Base-by-base conservation (phyloP, 441 rosid species). In the Pelargonium australe region DNA sequence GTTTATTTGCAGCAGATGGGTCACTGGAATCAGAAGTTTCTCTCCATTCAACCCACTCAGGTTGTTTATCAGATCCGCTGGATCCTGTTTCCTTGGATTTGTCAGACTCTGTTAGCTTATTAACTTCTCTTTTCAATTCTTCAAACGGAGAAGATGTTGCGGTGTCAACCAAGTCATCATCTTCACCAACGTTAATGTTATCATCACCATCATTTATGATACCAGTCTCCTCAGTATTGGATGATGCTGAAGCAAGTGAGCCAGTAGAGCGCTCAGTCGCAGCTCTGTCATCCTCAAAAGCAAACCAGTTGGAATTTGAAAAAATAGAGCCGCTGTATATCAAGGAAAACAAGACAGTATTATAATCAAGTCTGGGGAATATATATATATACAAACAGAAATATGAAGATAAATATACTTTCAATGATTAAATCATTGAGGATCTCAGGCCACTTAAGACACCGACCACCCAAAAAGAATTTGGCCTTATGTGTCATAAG, bases 291-390 rank as follows among this genome's bases (percentile, higher is more conserved):
- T 90, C 97, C 84, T 92, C 89, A 84, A 87, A 95, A 9, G 98
- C 90, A 81, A 95, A 95, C 99, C 99, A 95, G 82, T 95, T 80
- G 64, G 99, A 90, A 75, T 92, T 90, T 72, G 97, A 89, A 82
- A 95, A 94, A 60, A 92, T 80, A 79, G 91, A 87, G 85, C 85
- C 79, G 85, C 89, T 90, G 77, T 71, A 74, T 31, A 81, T 62
- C 66, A 68, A 72, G 68, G 65, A 66, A 65, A 72, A 31, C 12
- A 55, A 47, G 25, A 6, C 28, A 57, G n/a, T n/a, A n/a, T n/a
- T n/a, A n/a, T n/a, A n/a, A n/a, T n/a, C n/a, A n/a, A n/a, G n/a
- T n/a, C n/a, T n/a, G n/a, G n/a, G n/a, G n/a, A n/a, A 20, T 20
- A 20, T 20, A 20, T 20, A 20, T 20, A 20, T 20, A 20, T 20